Base-by-base conservation (phyloP, 352 stramenopile species). In the Salisapilia sapeloensis region DNA sequence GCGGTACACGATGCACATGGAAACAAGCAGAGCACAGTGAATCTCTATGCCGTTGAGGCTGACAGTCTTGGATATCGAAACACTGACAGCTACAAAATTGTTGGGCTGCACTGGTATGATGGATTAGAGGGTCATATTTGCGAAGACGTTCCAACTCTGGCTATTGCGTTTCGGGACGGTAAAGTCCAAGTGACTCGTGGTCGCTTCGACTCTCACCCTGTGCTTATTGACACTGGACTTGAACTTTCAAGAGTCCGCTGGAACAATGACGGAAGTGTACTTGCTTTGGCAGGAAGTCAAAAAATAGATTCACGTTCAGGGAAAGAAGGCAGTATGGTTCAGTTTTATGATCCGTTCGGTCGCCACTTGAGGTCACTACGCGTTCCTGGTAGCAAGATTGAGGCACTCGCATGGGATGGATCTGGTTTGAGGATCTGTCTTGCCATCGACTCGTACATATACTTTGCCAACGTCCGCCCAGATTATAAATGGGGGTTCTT, bases 381-480 rank as follows among this genome's bases (percentile, higher is more conserved):
- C 17, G 77, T 97, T 3, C 86, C 87, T 4, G 82, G 84, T 5
- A 77, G 54, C 29, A 50, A 58, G 21, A 93, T 96, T 36, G 75
- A 86, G 46, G 66, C 69, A 6, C 45, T 97, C 4, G 77, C 76
- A 17, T 96, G 87, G 87, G 87, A 96, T 60, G 83, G 84, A 35
- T 65, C 60, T 2, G 84, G 86, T 10, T 42, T 96, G 24, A 62
- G 85, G 20, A 90, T 97, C 26, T 92, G 86, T 25, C 46, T 97
- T 12, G 89, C 89, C 0, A 85, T 97, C 14, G 89, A 95, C 53
- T 86, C 79, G 13, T 85, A 91, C 60, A 95, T 97, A 33, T 97
- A 93, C 63, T 96, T 96, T 55, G 89, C 87, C 22, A 96, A 96
- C 54, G 89, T 96, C 29, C 77, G 89, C 5, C 81, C 72, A 13